Evolutionary conservation across 108 stramenopile genomes (phyloP).

Genomic region (Cyclotella baltica): DNA sequence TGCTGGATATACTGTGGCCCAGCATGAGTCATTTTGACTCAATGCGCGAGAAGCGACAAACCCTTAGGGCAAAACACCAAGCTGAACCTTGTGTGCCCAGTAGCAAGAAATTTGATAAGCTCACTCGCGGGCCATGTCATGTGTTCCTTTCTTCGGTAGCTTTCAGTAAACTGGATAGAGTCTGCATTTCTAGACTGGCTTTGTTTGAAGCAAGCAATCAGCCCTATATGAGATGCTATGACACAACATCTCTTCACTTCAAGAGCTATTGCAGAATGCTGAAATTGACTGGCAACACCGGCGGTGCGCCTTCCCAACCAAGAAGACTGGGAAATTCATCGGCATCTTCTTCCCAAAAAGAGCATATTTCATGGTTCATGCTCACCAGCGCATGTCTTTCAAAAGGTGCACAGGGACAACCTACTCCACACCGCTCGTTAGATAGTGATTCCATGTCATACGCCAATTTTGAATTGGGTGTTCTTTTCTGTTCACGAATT

Average conservation of each 20-base stretch:
- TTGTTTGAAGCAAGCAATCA: conserved; percentile 56
- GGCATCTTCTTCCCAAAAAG: conserved; percentile 18
- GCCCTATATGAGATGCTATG: conserved; percentile 26
- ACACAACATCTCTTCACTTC: conserved; percentile 63
- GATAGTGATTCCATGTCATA: conserved; percentile 58
- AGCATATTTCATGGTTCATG: conserved; percentile 76
- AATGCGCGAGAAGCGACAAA: conserved; percentile 23
- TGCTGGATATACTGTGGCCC: conserved; percentile 83
- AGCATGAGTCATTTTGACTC: conserved; percentile 52
- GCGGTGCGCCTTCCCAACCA: conserved; percentile 18
- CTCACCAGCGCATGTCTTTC: conserved; percentile 86
- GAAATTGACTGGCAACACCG: conserved; percentile 30
- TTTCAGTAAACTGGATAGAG: conserved; percentile 67
- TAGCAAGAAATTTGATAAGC: conserved; percentile 14
- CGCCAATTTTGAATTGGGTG: conserved; percentile 86
- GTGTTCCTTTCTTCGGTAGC: conserved; percentile 72
- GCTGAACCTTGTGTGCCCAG: conserved; percentile 7
- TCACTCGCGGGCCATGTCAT: conserved; percentile 28
- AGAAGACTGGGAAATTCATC: conserved; percentile 7
- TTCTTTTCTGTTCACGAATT: conserved; percentile 72
- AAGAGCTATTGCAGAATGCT: conserved; percentile 78
- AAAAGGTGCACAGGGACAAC: conserved; percentile 77
- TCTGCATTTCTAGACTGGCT: conserved; percentile 68
- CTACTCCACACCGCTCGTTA: conserved; percentile 29
- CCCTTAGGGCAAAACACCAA: conserved; percentile 24